phyloP scores from a whole-genome alignment of 192 early-diverging fungal genomes.

The Entomortierella chlamydospora region DNA sequence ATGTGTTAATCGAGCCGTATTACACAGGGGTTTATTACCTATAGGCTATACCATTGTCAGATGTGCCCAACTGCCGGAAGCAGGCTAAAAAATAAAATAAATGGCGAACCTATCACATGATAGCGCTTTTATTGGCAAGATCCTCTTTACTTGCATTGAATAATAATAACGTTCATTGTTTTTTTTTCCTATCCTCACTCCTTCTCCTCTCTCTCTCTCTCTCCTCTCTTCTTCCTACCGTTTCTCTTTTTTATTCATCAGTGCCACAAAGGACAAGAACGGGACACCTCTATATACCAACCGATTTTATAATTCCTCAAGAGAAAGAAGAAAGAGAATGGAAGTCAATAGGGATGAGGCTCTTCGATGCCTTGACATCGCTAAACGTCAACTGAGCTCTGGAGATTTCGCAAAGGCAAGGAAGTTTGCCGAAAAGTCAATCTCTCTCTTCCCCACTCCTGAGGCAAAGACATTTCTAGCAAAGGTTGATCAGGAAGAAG shows the following conservation, averaged over 20 bases:
- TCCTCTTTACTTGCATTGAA: too few relatives aligned
- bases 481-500: slow-evolving; percentile 50
- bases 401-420: slow-evolving; percentile 81
- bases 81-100: too few relatives aligned
- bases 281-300: not conserved
- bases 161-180: too few relatives aligned
- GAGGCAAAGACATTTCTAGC: slow-evolving; percentile 69
- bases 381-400: slow-evolving; percentile 71
- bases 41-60: too few relatives aligned
- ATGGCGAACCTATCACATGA: not conserved
- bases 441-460: slow-evolving; percentile 82
- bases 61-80: too few relatives aligned
- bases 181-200: not conserved
- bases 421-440: slow-evolving; percentile 85
- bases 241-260: not conserved
- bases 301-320: too few relatives aligned
- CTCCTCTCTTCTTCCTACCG: too few relatives aligned
- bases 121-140: not conserved
- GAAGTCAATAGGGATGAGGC: slow-evolving; percentile 94
- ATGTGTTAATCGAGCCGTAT: too few relatives aligned
- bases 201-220: not conserved
- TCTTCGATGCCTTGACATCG: slow-evolving; percentile 77
- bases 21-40: too few relatives aligned
- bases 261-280: too few relatives aligned
- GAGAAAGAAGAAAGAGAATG: slow-evolving; percentile 57